Evolutionary conservation across 305 asterid species (phyloP).

Genomic region (Plantago coronopus): DNA sequence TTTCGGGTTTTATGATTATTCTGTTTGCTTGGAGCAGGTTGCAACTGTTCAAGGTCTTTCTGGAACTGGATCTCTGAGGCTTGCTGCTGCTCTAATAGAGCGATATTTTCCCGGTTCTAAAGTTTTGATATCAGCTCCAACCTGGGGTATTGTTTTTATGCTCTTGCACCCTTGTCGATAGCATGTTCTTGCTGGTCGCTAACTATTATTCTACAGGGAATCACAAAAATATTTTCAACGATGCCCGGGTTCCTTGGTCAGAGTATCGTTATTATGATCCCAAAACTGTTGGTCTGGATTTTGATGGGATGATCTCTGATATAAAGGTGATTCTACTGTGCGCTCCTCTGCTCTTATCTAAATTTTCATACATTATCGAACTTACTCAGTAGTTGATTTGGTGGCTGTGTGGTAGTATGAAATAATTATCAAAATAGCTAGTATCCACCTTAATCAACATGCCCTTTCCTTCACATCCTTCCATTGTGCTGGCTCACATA

Average conservation of each 20-base stretch:
- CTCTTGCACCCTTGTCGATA: constrained; percentile 19
- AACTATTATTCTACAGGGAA: constrained; percentile 55
- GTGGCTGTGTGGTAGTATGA: too few species aligned
- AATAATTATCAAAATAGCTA: too few species aligned
- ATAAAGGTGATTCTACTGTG: constrained; percentile 58
- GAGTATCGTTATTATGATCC: constrained; percentile 95
- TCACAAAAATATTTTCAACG: constrained; percentile 90
- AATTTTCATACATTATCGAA: constrained; percentile 5
- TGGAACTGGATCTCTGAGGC: constrained; percentile 96
- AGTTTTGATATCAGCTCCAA: constrained; percentile 89
- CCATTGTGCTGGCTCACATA: too few species aligned
- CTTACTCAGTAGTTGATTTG: too few species aligned
- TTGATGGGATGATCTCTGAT: constrained; percentile 93
- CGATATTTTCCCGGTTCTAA: constrained; percentile 84
- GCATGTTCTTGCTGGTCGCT: constrained; percentile 17
- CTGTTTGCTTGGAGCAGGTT: constrained; percentile 42
- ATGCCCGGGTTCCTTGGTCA: constrained; percentile 92
- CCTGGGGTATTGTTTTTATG: constrained; percentile 65
- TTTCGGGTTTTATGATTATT: constrained; percentile 15
- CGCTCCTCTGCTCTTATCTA: constrained; percentile 3
- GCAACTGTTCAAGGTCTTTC: constrained; percentile 98
- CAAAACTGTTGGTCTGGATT: constrained; percentile 88
- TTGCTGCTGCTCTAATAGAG: constrained; percentile 88
- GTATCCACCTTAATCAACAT: too few species aligned
- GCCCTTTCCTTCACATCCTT: too few species aligned